Evolutionary conservation across 2,329 filamentous ascomycete species (phyloP).

Genomic region (Reticulascus tulasneorum): DNA sequence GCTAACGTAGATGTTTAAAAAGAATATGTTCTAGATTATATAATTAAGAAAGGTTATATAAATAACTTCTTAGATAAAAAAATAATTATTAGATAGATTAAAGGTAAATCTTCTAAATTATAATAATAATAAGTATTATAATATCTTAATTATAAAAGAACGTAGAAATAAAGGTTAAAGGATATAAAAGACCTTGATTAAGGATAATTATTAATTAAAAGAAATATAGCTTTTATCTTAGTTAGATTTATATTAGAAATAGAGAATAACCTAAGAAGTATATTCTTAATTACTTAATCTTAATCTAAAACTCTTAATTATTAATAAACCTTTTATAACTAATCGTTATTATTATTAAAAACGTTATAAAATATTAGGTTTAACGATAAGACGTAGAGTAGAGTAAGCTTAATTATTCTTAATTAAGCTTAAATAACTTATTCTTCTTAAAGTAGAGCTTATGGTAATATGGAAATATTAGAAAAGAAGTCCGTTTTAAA

Average conservation of each 20-base stretch:
- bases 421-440: not conserved
- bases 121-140: not conserved
- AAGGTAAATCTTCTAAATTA: not conserved
- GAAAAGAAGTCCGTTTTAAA: not conserved
- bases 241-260: not conserved
- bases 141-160: not conserved
- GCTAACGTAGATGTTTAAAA: not conserved
- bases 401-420: not conserved
- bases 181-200: not conserved
- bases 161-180: not conserved
- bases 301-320: not conserved
- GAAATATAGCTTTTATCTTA: not conserved
- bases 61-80: not conserved
- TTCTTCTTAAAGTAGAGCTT: not conserved
- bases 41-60: not conserved
- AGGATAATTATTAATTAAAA: not conserved
- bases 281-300: not conserved
- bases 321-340: not conserved
- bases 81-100: not conserved
- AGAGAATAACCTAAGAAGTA: not conserved
- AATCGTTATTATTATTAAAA: not conserved
- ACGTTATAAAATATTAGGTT: not conserved
- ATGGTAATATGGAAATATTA: not conserved
- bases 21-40: too few relatives aligned
- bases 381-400: too few relatives aligned